Base-by-base conservation (phyloP, 371 early-diverging fungal species). In the Mucor circinelloides region DNA sequence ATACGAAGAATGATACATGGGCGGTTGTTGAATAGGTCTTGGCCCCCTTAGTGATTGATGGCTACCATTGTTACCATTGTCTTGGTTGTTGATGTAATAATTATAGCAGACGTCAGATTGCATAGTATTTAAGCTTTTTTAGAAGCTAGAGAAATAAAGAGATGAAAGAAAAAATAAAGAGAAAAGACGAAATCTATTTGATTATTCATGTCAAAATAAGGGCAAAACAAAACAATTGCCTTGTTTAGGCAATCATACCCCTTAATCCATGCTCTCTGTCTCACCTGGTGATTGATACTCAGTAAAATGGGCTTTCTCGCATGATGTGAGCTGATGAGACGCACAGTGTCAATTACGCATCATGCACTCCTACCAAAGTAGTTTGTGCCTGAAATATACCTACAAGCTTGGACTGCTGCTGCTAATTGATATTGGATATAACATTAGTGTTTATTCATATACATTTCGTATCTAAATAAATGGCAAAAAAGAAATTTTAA, bases 41-140 rank as follows among this genome's bases (percentile, higher is more conserved):
- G 68, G 68, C 3, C 68, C 68, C 42, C 67, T 30, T 13, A 67
- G n/a, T 8, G 61, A 50, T 2, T 12, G 8, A 21, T 50, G 50
- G 0, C 13, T 23, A 50, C 36, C 36, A 36, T 10, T 10, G 36
- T 13, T 60, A 13, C 60, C n/a, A 60, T 31, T 58, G 28, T 31
- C 44, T 58, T 32, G 50, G 6, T 7, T 9, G 17, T 32, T n/a
- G 38, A 23, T 21, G 42, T 36, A 28, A 42, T 36, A 42, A 40
- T 59, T 28, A 27, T 42, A 25, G 13, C 25, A 54, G 30, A 54
- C 56, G 27, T 56, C 42, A 28, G 64, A 55, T 38, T 63, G 63
- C 54, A 63, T 63, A 15, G 1, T 54, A 36, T 36, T 36, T 63
- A 15, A 50, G 19, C 31, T 58, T 58, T 27, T 46, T 55, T 55